Percentiles rank a stretch among this genome's conserved stretches.
phyloP scores from a whole-genome alignment of 352 stramenopile species.

The Globisporangium paroecandrum region DNA sequence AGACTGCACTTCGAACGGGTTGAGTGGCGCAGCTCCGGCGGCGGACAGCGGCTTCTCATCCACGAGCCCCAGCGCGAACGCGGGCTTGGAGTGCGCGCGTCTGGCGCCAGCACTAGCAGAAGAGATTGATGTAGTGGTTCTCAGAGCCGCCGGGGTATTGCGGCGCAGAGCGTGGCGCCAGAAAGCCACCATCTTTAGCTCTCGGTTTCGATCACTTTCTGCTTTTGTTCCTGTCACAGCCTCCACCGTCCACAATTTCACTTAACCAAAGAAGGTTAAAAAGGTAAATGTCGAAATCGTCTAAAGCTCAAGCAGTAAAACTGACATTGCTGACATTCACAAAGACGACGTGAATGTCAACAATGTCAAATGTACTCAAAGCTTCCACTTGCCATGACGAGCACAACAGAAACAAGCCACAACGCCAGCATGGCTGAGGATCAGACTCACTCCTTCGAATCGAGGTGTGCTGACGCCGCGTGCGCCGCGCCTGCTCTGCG shows the following conservation, averaged over 20 bases:
- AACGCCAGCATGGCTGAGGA: too few species aligned
- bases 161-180: conserved; percentile 3
- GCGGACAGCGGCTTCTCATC: conserved; percentile 9
- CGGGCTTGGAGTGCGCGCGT: conserved; percentile 18
- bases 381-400: too few species aligned
- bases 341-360: too few species aligned
- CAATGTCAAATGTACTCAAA: too few species aligned
- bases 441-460: conserved; percentile 12
- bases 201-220: not conserved
- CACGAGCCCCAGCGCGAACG: conserved; percentile 31
- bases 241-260: too few species aligned
- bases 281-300: too few species aligned
- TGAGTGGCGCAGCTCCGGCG: conserved; percentile 11
- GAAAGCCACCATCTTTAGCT: not conserved
- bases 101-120: not conserved
- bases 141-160: not conserved
- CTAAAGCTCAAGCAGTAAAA: too few species aligned
- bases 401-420: too few species aligned
- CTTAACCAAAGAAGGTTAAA: too few species aligned
- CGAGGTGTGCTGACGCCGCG: conserved; percentile 64
- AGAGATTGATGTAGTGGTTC: not conserved
- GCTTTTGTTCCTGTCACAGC: not conserved
- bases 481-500: conserved; percentile 62
- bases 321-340: too few species aligned
- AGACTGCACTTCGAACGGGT: conserved; percentile 48